Evolutionary conservation across 1,284 basidiomycete species (phyloP).

Genomic region (Fomitopsis schrenkii): DNA sequence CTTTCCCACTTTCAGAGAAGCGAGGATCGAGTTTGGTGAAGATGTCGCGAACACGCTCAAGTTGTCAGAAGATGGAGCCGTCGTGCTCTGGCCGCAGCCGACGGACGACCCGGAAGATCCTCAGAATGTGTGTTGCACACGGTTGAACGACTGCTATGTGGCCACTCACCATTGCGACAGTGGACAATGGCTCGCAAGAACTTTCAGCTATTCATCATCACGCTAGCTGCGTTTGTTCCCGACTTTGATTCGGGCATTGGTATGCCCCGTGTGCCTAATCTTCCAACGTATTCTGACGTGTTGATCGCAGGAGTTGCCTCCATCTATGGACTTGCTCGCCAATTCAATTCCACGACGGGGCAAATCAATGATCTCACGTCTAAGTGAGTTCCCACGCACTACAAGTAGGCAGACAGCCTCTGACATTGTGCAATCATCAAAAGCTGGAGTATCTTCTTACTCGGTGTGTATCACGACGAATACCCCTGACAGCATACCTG

Average conservation of each 20-base stretch:
- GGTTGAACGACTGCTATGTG: not conserved
- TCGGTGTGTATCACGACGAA: conserved; percentile 35
- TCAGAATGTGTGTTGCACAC: conserved; percentile 48
- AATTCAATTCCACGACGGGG: conserved; percentile 54
- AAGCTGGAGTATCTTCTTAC: conserved; percentile 67
- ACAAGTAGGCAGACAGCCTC: not conserved
- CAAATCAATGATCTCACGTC: conserved; percentile 64
- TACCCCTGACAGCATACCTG: not conserved
- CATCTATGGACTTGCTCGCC: conserved; percentile 54
- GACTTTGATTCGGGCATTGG: conserved; percentile 70
- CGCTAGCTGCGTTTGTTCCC: conserved; percentile 63
- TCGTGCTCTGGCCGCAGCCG: conserved; percentile 59
- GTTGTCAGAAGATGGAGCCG: conserved; percentile 42
- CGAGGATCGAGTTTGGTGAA: conserved; percentile 49
- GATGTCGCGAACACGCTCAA: conserved; percentile 44
- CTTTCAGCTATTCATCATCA: conserved; percentile 54
- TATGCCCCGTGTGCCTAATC: conserved; percentile 18
- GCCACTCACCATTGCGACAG: conserved; percentile 20
- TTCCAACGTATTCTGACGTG: too few species aligned
- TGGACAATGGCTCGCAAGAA: conserved; percentile 45
- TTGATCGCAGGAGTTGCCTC: conserved; percentile 44
- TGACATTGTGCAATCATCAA: not conserved
- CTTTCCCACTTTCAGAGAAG: conserved; percentile 39
- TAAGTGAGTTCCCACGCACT: conserved; percentile 36
- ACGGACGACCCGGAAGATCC: conserved; percentile 61